Conservation (phyloP, 768 basidiomycete genomes). For the Lentinula boryana region DNA sequence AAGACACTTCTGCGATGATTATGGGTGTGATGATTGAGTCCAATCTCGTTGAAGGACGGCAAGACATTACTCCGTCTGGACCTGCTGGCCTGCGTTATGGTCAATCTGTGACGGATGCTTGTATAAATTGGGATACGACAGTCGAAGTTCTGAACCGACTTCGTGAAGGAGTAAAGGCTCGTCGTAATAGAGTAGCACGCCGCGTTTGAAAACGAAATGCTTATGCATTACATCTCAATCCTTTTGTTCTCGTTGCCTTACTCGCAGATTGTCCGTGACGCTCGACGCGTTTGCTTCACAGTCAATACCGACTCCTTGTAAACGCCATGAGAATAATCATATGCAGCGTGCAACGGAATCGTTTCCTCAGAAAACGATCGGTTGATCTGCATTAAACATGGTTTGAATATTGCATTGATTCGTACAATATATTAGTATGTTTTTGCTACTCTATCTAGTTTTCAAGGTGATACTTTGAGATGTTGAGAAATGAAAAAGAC, state of each 20-base stretch:
- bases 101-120: conserved; percentile 84
- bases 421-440: too few species aligned
- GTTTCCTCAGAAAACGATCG: too few species aligned
- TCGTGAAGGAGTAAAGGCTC: conserved; percentile 74
- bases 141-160: conserved; percentile 77
- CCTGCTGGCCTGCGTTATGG: conserved; percentile 74
- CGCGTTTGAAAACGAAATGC: not conserved
- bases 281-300: not conserved
- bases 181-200: not conserved
- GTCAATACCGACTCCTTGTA: too few species aligned
- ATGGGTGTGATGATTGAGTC: conserved; percentile 97
- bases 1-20: conserved; percentile 66
- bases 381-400: too few species aligned
- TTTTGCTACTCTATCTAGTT: not conserved
- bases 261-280: not conserved
- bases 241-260: too few species aligned
- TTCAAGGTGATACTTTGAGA: too few species aligned
- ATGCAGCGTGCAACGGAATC: too few species aligned
- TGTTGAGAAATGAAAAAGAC: not conserved
- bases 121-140: conserved; percentile 87
- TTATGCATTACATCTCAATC: not conserved
- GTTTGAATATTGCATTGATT: too few species aligned
- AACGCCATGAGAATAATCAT: too few species aligned
- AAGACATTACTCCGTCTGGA: conserved; percentile 74
- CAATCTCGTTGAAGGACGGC: conserved; percentile 82